A percentile compares a stretch with the other conserved stretches of the same genome.
phyloP scores from a whole-genome alignment of 2,329 filamentous ascomycete genomes.

The Alternaria sp. region DNA sequence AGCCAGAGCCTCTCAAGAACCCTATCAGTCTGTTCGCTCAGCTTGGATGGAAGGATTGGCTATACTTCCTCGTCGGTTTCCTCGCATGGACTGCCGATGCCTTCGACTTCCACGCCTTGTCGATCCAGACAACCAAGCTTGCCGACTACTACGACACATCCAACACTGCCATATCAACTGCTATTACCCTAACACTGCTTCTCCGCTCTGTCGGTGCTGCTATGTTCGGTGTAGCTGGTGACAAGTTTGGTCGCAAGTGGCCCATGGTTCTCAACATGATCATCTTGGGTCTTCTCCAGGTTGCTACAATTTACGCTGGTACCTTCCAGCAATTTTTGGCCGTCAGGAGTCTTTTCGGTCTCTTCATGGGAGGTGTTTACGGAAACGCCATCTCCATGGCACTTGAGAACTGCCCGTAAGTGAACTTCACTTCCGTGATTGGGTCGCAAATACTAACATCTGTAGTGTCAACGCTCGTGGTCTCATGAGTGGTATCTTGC shows the following conservation, averaged over 20 bases:
- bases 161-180: constrained; percentile 75
- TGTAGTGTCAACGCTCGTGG: constrained; percentile 68
- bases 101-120: constrained; percentile 83
- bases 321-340: constrained; percentile 80
- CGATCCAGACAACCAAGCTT: constrained; percentile 78
- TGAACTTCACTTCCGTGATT: not conserved
- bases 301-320: constrained; percentile 77
- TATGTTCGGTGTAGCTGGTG: constrained; percentile 77
- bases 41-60: constrained; percentile 72
- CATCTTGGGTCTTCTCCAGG: constrained; percentile 72
- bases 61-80: constrained; percentile 78
- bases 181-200: constrained; percentile 78
- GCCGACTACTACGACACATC: constrained; percentile 65
- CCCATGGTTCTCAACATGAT: constrained; percentile 85
- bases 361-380: constrained; percentile 84
- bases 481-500: constrained; percentile 81
- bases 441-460: constrained; percentile 11
- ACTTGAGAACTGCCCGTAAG: constrained; percentile 74
- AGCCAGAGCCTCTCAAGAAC: constrained; percentile 71
- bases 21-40: constrained; percentile 73
- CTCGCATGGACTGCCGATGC: constrained; percentile 81
- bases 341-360: constrained; percentile 74
- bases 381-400: constrained; percentile 82
- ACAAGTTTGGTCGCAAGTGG: constrained; percentile 83
- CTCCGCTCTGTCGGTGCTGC: constrained; percentile 78